Evolutionary conservation across 495 filamentous ascomycete species (phyloP), one percentile per base, ranked within the genome.

Genomic region (Hypoxylon fragiforme): DNA sequence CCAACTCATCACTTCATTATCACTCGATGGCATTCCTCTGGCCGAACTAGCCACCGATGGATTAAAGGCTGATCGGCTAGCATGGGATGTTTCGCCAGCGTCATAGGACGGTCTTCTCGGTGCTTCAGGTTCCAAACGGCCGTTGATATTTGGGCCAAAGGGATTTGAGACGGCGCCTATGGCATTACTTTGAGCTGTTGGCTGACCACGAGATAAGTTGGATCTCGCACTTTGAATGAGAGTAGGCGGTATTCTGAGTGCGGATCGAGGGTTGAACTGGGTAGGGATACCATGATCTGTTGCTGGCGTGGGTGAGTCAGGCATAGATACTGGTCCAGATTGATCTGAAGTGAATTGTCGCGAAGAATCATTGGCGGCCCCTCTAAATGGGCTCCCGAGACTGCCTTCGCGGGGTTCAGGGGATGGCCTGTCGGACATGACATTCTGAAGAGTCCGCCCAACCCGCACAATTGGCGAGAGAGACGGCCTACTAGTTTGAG

Each of bases 401-500:
- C 65, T 73, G 50, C 69, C 46, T 57, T 80, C 65, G 42, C 77
- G 63, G 35, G 44, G 48, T 61, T 73, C 50, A 53, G 80, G 77
- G 0, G 79, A 78, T 6, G 78, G 73, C 41, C 71, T 71, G 45
- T 80, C 78, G 3, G 78, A 78, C 32, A 78, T 74, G 13, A 81
- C 71, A 57, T 73, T 70, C 49, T 80, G 78, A 12, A 82, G 68
- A 21, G 70, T 72, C 42, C 73, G 70, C 11, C 80, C 79, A 31
- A 71, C 74, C 50, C 79, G 70, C 11, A 77, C 71, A 26, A 81
- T 80, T 1, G 80, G 78, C 12, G 79, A 81, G 0, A 82, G 66
- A 11, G 68, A 68, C 15, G 77, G 76, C 21, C 76, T 67, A 28
- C 60, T 37, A 30, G 21, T 38, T 21, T 48, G 40, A 44, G 64